phyloP scores from a whole-genome alignment of 192 early-diverging fungal genomes.

The Rhizoclosmatium sp. region DNA sequence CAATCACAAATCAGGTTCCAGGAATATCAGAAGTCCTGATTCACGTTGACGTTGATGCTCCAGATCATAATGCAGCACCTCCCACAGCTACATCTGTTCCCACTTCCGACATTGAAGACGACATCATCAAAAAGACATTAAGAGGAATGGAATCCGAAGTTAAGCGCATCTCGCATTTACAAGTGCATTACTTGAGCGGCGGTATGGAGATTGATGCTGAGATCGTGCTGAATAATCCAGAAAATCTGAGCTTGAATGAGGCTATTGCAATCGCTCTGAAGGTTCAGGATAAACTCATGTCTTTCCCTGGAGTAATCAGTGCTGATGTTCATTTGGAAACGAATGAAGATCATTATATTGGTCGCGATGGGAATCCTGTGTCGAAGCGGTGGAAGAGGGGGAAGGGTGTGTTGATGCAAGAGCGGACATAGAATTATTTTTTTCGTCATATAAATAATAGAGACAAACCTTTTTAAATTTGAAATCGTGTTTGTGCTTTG shows the following conservation, averaged over 20 bases:
- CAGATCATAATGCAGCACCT: constrained; percentile 16
- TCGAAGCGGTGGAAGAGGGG: not conserved
- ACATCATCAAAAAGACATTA: constrained; percentile 25
- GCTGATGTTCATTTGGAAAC: constrained; percentile 42
- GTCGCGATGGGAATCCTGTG: not conserved
- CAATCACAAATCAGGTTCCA: constrained; percentile 28
- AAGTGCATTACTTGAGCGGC: constrained; percentile 43
- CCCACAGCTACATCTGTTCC: constrained; percentile 24
- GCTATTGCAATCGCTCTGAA: constrained; percentile 14
- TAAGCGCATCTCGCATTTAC: constrained; percentile 33
- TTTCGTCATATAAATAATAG: too few relatives aligned
- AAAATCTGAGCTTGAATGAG: not conserved
- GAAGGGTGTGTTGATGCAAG: too few relatives aligned
- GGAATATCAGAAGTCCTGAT: constrained; percentile 45
- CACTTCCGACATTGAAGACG: constrained; percentile 33
- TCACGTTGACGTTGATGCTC: constrained; percentile 46
- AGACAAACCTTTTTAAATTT: too few relatives aligned
- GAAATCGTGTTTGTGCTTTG: too few relatives aligned
- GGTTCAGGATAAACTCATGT: constrained; percentile 2
- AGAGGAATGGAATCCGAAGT: constrained; percentile 33
- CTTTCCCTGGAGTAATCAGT: constrained; percentile 22
- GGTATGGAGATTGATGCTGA: constrained; percentile 35
- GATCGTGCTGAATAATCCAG: constrained; percentile 13
- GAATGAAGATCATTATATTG: not conserved
- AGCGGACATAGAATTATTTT: too few relatives aligned